Evolutionary conservation across 2,329 filamentous ascomycete genomes (phyloP), one percentile per base, ranked within the genome.

Genomic region (Capronia americana): DNA sequence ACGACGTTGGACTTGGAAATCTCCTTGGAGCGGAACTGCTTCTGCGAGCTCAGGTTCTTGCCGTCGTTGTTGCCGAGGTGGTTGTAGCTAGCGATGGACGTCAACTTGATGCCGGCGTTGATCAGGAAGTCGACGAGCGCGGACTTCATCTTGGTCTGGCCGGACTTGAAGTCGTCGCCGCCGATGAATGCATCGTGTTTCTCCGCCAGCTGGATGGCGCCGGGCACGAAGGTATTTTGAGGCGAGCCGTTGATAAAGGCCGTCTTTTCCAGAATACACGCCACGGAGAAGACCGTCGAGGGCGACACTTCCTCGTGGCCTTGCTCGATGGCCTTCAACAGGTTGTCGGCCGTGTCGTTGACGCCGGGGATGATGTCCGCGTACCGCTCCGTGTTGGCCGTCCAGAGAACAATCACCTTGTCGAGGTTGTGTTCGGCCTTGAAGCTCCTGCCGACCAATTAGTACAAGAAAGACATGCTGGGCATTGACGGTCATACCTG

Each of bases 71-170:
- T 99, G 76, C 95, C 95, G 63, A 99, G 89, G 80, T 99, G 95
- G 85, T 99, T 99, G 88, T 99, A 99, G 82, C 92, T 96, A 71
- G 95, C 92, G 82, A 99, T 98, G 48, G 93, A 97, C 67, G 94
- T 98, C 77, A 99, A 88, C 85, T 97, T 97, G 87, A 99, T 98
- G 78, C 95, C 95, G 56, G 95, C 95, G 79, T 89, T 97, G 88
- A 99, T 97, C 78, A 99, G 82, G 84, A 99, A 99, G 82, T 99
- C 95, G 54, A 98, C 95, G 32, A 99, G 88, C 23, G 95, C 95
- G 67, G 95, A 98, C 85, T 99, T 99, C 95, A 99, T 99, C 89
- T 99, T 99, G 79, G 95, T 99, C 86, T 99, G 95, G 70, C 95
- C 95, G 69, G 95, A 98, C 85, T 99, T 99, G 90, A 99, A 99